Evolutionary conservation across 371 early-diverging fungal genomes (phyloP).

Genomic region (Haplosporangium sp.): DNA sequence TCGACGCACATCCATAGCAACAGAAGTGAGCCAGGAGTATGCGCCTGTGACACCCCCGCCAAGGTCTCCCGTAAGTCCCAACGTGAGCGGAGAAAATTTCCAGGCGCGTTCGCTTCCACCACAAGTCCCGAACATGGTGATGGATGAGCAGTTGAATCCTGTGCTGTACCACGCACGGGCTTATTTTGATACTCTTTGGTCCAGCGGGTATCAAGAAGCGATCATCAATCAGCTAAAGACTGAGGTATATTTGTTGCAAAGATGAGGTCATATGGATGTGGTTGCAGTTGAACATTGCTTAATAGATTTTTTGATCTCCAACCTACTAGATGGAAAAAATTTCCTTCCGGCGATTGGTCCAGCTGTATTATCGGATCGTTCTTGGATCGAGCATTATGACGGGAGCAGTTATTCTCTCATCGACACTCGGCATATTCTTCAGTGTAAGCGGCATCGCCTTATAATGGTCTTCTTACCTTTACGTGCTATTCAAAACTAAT

Average conservation of each 20-base stretch:
- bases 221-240: constrained; percentile 44
- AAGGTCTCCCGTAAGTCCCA: constrained; percentile 37
- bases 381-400: constrained; percentile 24
- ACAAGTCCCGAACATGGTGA: background rate
- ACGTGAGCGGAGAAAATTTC: constrained; percentile 38
- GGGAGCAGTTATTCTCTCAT: constrained; percentile 17
- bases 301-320: background rate
- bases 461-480: too few relatives aligned
- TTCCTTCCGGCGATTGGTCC: constrained; percentile 25
- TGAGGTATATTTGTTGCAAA: constrained; percentile 31
- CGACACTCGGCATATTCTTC: constrained; percentile 38
- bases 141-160: constrained; percentile 24
- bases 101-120: constrained; percentile 16
- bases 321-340: constrained; percentile 24
- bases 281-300: background rate
- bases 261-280: too few relatives aligned
- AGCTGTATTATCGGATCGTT: constrained; percentile 34
- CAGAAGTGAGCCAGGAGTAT: constrained; percentile 12
- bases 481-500: too few relatives aligned
- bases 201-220: constrained; percentile 49
- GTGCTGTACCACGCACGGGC: constrained; percentile 24
- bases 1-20: constrained; percentile 21
- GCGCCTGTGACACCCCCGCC: constrained; percentile 30
- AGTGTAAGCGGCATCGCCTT: constrained; percentile 20
- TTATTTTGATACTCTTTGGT: constrained; percentile 61